Evolutionary conservation across 768 basidiomycete species (phyloP).

Genomic region (Arthromyces matolae): DNA sequence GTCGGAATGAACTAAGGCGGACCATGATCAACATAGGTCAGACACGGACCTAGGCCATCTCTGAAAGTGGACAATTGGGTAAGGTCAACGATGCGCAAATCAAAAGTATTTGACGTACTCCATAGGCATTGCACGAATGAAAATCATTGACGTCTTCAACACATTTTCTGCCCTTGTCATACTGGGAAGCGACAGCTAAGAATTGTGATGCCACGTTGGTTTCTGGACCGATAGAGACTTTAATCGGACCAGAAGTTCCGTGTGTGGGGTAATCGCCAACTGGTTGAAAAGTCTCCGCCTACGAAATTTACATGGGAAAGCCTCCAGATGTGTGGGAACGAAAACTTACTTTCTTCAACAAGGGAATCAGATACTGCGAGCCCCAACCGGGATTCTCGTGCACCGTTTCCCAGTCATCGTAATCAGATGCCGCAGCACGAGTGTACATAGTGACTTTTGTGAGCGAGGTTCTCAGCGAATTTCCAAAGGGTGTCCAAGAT

Average conservation of each 20-base stretch:
- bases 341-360: slow-evolving; percentile 49
- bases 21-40: too few relatives aligned
- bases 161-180: slow-evolving; percentile 43
- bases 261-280: slow-evolving; percentile 32
- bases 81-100: too few relatives aligned
- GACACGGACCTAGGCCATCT: slow-evolving; percentile 48
- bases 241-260: slow-evolving; percentile 48
- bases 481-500: not conserved
- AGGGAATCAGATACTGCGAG: slow-evolving; percentile 51
- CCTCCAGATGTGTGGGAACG: not conserved
- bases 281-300: slow-evolving; percentile 41
- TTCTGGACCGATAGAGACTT: slow-evolving; percentile 40
- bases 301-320: not conserved
- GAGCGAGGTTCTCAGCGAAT: not conserved
- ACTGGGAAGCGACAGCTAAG: slow-evolving; percentile 40
- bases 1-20: not conserved
- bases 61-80: slow-evolving; percentile 32
- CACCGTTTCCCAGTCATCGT: slow-evolving; percentile 55
- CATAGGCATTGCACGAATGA: slow-evolving; percentile 41
- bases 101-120: too few relatives aligned
- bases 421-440: slow-evolving; percentile 59
- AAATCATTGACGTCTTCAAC: slow-evolving; percentile 50
- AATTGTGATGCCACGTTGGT: slow-evolving; percentile 44
- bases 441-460: slow-evolving; percentile 49
- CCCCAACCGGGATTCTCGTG: slow-evolving; percentile 61